Evolutionary conservation across 23 red algal species (phyloP).

Genomic region (Gracilaria gracilis): DNA sequence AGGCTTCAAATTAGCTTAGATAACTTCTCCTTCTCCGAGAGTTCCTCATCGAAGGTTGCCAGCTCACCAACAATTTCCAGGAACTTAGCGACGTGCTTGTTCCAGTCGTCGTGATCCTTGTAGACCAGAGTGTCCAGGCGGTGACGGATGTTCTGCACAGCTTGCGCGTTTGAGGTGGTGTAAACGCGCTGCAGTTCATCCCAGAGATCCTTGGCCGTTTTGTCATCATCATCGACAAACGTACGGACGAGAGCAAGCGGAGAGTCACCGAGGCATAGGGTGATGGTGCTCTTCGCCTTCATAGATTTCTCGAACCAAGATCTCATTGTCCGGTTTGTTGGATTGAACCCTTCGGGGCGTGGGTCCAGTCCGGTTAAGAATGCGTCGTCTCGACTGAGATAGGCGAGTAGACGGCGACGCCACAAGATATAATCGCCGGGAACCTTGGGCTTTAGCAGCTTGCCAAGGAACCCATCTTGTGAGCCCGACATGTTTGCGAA

Average conservation of each 20-base stretch:
- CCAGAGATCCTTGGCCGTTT: constrained; percentile 44
- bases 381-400: too few relatives aligned
- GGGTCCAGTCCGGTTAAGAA: too few relatives aligned
- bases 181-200: constrained; percentile 17
- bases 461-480: too few relatives aligned
- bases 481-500: too few relatives aligned
- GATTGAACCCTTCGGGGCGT: too few relatives aligned
- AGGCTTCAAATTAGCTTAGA: constrained; percentile 29
- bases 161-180: constrained; percentile 18
- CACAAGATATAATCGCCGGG: too few relatives aligned
- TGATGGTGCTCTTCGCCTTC: neutral
- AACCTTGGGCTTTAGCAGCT: too few relatives aligned
- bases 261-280: neutral
- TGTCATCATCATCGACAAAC: constrained; percentile 29
- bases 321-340: too few relatives aligned
- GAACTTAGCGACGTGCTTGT: neutral
- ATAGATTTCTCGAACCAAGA: constrained; percentile 3
- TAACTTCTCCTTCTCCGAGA: constrained; percentile 14
- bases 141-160: neutral
- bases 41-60: constrained; percentile 5
- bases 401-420: too few relatives aligned
- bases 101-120: neutral
- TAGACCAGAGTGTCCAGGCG: constrained; percentile 24
- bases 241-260: neutral
- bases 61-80: neutral